These are phyloP conservation scores for Acanthamoeba culbertsoni DNA, from an alignment of 208 protist species.

Conservation along the genomic window DNA sequence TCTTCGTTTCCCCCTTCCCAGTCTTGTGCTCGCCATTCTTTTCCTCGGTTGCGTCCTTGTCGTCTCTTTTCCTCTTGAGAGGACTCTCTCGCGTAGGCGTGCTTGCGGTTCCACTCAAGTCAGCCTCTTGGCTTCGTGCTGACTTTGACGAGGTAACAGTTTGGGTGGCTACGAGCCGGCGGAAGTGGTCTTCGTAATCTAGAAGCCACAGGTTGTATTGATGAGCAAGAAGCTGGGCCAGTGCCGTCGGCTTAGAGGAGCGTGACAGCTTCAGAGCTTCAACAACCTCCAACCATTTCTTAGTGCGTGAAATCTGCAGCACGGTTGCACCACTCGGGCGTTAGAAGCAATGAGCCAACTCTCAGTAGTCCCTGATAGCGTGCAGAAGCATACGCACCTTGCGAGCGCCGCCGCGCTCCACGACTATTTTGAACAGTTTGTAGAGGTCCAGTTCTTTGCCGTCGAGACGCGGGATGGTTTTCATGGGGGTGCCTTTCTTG, in stretches of 20 bases:
- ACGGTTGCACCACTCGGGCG: too few species aligned
- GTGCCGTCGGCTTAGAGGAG: not conserved
- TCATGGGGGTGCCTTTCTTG: slow-evolving; percentile 27
- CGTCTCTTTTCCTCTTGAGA: not conserved
- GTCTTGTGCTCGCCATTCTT: not conserved
- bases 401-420: slow-evolving; percentile 49
- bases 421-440: slow-evolving; percentile 59
- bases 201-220: not conserved
- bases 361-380: not conserved
- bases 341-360: not conserved
- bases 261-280: slow-evolving; percentile 30
- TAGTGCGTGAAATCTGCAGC: not conserved
- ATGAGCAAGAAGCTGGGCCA: not conserved
- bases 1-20: not conserved
- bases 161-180: not conserved
- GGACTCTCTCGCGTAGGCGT: not conserved
- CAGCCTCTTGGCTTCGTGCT: not conserved
- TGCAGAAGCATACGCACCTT: not conserved
- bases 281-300: slow-evolving; percentile 12
- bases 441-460: slow-evolving; percentile 64
- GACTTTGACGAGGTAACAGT: not conserved
- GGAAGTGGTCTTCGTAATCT: slow-evolving; percentile 33
- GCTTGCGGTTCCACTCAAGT: too few species aligned
- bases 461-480: slow-evolving; percentile 43
- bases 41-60: not conserved